These are phyloP conservation scores for Fusarium euwallaceae DNA, from an alignment of 2,329 filamentous ascomycete genomes.

Conservation along the genomic window DNA sequence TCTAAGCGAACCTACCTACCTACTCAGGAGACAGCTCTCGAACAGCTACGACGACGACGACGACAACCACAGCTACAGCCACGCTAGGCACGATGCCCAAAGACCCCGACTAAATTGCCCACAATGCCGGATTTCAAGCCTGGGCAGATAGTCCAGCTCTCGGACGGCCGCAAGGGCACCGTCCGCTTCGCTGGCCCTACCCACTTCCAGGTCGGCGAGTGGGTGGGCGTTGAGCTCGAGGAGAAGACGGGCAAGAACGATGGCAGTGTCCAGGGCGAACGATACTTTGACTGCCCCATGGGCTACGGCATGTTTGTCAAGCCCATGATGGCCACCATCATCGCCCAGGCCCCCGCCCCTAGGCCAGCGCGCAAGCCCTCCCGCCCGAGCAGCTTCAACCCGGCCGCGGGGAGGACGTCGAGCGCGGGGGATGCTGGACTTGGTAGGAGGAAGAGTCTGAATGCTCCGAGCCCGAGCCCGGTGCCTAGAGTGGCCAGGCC, in stretches of 20 bases:
- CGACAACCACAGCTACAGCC: slow-evolving; percentile 15
- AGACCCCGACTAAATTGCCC: slow-evolving; percentile 35
- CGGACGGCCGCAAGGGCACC: slow-evolving; percentile 80
- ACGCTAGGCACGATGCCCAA: slow-evolving; percentile 51
- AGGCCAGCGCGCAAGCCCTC: slow-evolving; percentile 55
- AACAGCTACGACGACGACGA: not conserved
- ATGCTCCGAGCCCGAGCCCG: slow-evolving; percentile 80
- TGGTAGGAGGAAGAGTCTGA: slow-evolving; percentile 75
- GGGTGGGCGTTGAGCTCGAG: slow-evolving; percentile 91
- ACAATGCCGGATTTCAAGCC: slow-evolving; percentile 68
- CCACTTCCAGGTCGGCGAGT: slow-evolving; percentile 83
- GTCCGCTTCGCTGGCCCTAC: slow-evolving; percentile 88
- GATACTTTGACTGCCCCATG: slow-evolving; percentile 89
- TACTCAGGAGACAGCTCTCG: slow-evolving; percentile 38
- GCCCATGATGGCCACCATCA: slow-evolving; percentile 74
- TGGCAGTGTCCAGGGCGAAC: slow-evolving; percentile 86
- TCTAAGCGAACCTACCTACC: slow-evolving; percentile 17
- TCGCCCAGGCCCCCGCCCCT: slow-evolving; percentile 62
- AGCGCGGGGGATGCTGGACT: slow-evolving; percentile 65
- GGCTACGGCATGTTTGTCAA: slow-evolving; percentile 87
- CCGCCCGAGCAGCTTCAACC: slow-evolving; percentile 65
- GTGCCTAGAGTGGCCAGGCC: slow-evolving; percentile 68
- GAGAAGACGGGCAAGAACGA: slow-evolving; percentile 91
- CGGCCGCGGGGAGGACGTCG: slow-evolving; percentile 55
- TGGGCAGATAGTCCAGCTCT: slow-evolving; percentile 84